Evolutionary conservation across 208 protist genomes (phyloP), one percentile per base, ranked within the genome.

Genomic region (Paratrypanosoma confusum): DNA sequence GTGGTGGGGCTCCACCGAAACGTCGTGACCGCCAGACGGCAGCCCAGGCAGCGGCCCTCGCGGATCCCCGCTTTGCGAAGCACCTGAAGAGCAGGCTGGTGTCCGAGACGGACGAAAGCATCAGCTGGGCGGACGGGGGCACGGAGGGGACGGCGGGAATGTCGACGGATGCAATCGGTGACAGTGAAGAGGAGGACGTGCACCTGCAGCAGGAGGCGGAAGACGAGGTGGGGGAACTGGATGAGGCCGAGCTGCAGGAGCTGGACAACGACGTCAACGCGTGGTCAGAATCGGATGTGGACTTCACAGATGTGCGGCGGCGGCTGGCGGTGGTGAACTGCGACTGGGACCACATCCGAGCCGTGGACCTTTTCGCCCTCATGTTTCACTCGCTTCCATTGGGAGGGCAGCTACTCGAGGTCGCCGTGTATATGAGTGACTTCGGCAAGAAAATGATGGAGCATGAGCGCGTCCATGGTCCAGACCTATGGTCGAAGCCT

Each of bases 311-410:
- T 28, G 72, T 78, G 0, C 79, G 73, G 20, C 58, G 55, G 13
- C 91, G 96, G 20, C 35, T 98, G 25, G 95, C 95, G 11, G 74
- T 98, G 18, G 73, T 93, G 39, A 97, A 97, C 71, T 95, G 88
- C 55, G 92, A 98, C 68, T 98, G 95, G 95, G 91, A 97, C 35
- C 79, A 97, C 54, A 65, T 97, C 32, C 65, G 72, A 20, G 84
- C 89, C 11, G 76, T 84, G n/a, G 92, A 98, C 65, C 57, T 98
- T 5, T 95, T 96, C 50, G 81, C 90, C 0, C 59, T 99, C n/a
- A 72, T 98, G 26, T 83, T 96, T 33, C 87, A 96, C 42, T 96
- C 96, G 48, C 68, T 95, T 21, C 96, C 96, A 3, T 52, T 90
- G 4, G 85, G 81, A 23, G 96, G 96, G n/a, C 67, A 72, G 8